phyloP scores from a whole-genome alignment of 495 filamentous ascomycete genomes.

The Baudoinia panamericana region DNA sequence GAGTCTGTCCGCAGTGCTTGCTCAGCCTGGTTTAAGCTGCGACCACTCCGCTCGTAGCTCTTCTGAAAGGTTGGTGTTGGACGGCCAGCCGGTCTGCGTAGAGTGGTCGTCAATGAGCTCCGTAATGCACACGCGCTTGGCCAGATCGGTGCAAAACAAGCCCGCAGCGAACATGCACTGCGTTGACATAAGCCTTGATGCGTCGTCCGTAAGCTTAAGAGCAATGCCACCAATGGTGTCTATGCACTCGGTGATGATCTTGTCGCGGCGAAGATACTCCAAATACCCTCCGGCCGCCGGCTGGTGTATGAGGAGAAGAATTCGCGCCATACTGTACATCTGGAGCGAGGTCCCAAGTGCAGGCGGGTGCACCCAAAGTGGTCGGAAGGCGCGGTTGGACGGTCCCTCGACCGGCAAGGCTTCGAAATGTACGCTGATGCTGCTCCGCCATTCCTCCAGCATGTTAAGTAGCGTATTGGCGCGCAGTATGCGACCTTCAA shows the following conservation, averaged over 20 bases:
- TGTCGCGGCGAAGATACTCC: constrained; percentile 16
- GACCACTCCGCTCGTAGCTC: constrained; percentile 22
- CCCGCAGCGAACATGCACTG: constrained; percentile 24
- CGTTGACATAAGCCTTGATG: constrained; percentile 16
- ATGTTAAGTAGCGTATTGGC: constrained; percentile 20
- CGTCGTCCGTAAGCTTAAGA: constrained; percentile 16
- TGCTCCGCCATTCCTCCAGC: constrained; percentile 23
- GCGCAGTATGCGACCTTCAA: constrained; percentile 15
- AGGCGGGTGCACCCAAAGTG: constrained; percentile 24
- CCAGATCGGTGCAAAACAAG: constrained; percentile 18
- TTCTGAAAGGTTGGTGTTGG: constrained; percentile 16
- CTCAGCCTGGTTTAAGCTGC: constrained; percentile 6
- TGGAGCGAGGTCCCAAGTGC: constrained; percentile 19
- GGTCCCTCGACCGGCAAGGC: constrained; percentile 14
- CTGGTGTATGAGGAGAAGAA: constrained; percentile 21
- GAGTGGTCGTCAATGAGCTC: constrained; percentile 17
- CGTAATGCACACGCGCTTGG: constrained; percentile 19
- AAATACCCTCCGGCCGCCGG: constrained; percentile 22
- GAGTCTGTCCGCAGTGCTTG: no score
- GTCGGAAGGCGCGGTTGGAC: constrained; percentile 12
- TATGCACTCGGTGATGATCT: constrained; percentile 17
- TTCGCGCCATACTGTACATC: constrained; percentile 20
- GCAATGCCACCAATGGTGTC: constrained; percentile 25
- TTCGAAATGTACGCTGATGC: constrained; percentile 21
- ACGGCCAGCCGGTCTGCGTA: constrained; percentile 22